Evolutionary conservation across 2,329 filamentous ascomycete species (phyloP).

Genomic region (Domatiomyces globalis): DNA sequence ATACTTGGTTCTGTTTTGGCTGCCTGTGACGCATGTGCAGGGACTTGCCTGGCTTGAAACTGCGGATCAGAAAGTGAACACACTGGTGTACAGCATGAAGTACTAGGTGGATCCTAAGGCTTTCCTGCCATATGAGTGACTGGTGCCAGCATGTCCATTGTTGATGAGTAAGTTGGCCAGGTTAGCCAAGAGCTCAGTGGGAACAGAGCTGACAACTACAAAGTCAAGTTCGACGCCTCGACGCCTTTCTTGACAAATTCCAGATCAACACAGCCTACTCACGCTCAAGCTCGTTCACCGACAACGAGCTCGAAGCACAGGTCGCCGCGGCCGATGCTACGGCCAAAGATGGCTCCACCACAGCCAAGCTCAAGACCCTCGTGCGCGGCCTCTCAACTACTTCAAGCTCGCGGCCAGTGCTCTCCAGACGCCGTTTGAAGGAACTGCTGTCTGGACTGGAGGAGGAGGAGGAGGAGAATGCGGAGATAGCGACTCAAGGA

Average conservation of each 20-base stretch:
- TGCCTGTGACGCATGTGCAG: not conserved
- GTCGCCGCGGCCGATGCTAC: slow-evolving; percentile 7
- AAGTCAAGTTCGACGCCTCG: slow-evolving; percentile 43
- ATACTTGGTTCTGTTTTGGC: not conserved
- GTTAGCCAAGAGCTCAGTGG: not conserved
- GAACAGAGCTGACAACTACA: slow-evolving; percentile 2
- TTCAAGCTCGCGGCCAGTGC: slow-evolving; percentile 47
- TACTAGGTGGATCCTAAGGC: not conserved
- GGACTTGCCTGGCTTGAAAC: not conserved
- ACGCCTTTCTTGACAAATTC: slow-evolving; percentile 43
- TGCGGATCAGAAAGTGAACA: not conserved
- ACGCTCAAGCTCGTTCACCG: slow-evolving; percentile 12
- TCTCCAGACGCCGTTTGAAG: slow-evolving; percentile 47
- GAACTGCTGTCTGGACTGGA: slow-evolving; percentile 48
- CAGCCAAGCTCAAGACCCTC: slow-evolving; percentile 43
- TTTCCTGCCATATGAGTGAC: not conserved
- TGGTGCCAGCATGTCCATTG: slow-evolving; percentile 8
- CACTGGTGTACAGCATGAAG: not conserved
- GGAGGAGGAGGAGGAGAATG: slow-evolving; percentile 18
- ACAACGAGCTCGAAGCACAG: slow-evolving; percentile 8
- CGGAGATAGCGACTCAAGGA: slow-evolving; percentile 9
- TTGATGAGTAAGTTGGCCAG: slow-evolving; percentile 8
- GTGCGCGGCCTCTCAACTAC: slow-evolving; percentile 58
- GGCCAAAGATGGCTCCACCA: slow-evolving; percentile 2
- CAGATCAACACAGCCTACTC: slow-evolving; percentile 30